Evolutionary conservation across 768 basidiomycete genomes (phyloP), one percentile per base, ranked within the genome.

Genomic region (Brasilioporus rufonigricans): DNA sequence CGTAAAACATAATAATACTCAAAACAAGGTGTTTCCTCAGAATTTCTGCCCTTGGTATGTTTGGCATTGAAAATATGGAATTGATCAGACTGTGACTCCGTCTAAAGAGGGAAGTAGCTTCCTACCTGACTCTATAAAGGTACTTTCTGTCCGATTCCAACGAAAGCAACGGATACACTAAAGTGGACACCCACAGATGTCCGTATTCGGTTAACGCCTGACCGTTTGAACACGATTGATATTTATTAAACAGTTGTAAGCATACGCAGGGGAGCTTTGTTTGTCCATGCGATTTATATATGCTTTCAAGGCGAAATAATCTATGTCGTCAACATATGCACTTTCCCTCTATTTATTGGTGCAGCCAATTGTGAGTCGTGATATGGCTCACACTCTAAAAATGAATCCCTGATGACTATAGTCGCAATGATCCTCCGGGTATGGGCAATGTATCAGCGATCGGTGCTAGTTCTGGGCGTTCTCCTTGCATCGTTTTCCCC

Each of bases 61-160:
- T 44, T 44, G 27, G 27, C 13, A 8, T 44, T 27, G 1, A 18
- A 13, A 16, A 16, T 23, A 12, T 16, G 14, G 16, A 26, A 2
- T 27, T 44, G 13, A 27, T 27, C 16, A 26, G 12, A 23, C 39
- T 7, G 2, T 47, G 23, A 52, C 23, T 9, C 6, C 5, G 2
- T 8, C 19, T 13, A 6, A 14, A 60, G 56, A 33, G 4, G 59
- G 48, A 44, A 60, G 39, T 32, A 60, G 31, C 48, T 53, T 60
- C 26, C 3, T 60, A 27, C 52, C 59, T 48, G 56, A 29, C 10
- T 14, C 40, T 19, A 29, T 24, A 21, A 44, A 48, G 45, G 59
- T 59, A 52, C 29, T 35, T 32, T 18, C 11, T 31, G 3, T 44
- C 18, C 12, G 5, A 14, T 3, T 1, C 11, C 3, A 18, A 10